phyloP scores from a whole-genome alignment of 2,329 filamentous ascomycete genomes.

The Fusarium proliferatum region DNA sequence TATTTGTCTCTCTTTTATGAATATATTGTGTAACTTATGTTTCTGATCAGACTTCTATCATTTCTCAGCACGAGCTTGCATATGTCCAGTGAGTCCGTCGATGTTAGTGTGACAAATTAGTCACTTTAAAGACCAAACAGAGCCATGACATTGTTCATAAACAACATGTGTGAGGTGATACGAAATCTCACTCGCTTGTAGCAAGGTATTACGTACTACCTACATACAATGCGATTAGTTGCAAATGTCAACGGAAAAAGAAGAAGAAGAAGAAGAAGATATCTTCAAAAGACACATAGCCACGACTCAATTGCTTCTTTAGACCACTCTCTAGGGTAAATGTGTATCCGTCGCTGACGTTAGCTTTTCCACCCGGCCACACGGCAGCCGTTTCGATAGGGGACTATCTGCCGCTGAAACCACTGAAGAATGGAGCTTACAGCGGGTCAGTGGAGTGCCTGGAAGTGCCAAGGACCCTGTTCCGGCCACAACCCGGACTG shows the following conservation, averaged over 20 bases:
- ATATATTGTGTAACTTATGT: neutral
- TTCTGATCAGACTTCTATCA: neutral
- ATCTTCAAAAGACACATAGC: neutral
- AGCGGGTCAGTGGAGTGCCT: conserved; percentile 6
- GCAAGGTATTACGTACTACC: neutral
- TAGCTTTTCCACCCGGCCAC: neutral
- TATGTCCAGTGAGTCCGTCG: neutral
- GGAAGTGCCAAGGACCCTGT: conserved; percentile 1
- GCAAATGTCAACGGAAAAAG: neutral
- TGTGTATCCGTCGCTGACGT: neutral
- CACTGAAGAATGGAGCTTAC: neutral
- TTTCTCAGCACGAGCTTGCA: neutral
- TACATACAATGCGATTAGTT: no score
- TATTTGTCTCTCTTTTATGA: neutral
- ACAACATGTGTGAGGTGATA: neutral
- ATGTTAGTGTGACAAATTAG: neutral
- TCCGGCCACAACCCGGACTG: conserved; percentile 3
- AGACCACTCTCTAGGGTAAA: conserved; percentile 10
- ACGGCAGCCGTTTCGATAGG: conserved; percentile 8
- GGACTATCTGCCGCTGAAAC: conserved; percentile 15
- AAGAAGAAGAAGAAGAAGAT: neutral
- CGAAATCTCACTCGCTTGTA: neutral
- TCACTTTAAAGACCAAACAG: neutral
- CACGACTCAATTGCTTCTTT: neutral
- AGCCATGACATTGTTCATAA: neutral